Base-by-base conservation (phyloP, 1,139 yeast species). In the Torulaspora globosa region DNA sequence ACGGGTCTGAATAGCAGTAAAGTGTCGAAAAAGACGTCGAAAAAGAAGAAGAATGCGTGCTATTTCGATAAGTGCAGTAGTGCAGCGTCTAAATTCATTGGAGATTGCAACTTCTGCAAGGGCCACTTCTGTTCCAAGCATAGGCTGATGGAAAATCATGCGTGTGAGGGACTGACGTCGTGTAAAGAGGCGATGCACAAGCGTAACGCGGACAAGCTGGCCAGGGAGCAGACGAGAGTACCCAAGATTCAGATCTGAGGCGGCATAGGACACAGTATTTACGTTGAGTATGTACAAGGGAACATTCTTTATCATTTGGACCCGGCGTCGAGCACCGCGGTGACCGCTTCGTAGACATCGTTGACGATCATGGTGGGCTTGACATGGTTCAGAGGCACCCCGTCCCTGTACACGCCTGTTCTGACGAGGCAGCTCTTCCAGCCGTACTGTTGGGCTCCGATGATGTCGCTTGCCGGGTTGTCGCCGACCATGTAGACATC, bases 401-500 rank as follows among this genome's bases (percentile, higher is more conserved):
- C 82, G 54, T 84, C 92, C 48, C 73, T 72, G 62, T 79, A 92
- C 2, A 92, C 97, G 0, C 98, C 98, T 0, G 97, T 85, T 53
- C 82, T 73, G 33, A 92, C 87, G 38, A 92, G 74, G 38, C 88
- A 75, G 15, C 92, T 82, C 42, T 83, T 80, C 97, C 97, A 92
- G 1, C 96, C 96, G 62, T 81, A 80, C 48, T 72, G 72, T 58
- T 84, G 83, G 1, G 96, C 98, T 0, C 98, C 98, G 51, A 75
- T 74, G 41, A 92, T 92, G 62, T 92, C 98, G 43, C 90, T 80
- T 23, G 83, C 92, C 2, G 97, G 97, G 65, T 92, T 92, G 67
- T 92, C 98, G 21, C 98, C 98, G 26, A 92, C 86, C 98, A 92
- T 92, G 68, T 75, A 90, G 2, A 92, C 84, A 30, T 74, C 69